Evolutionary conservation across 2,329 filamentous ascomycete genomes (phyloP), one percentile per base, ranked within the genome.

Genomic region (Fusarium aywerte): DNA sequence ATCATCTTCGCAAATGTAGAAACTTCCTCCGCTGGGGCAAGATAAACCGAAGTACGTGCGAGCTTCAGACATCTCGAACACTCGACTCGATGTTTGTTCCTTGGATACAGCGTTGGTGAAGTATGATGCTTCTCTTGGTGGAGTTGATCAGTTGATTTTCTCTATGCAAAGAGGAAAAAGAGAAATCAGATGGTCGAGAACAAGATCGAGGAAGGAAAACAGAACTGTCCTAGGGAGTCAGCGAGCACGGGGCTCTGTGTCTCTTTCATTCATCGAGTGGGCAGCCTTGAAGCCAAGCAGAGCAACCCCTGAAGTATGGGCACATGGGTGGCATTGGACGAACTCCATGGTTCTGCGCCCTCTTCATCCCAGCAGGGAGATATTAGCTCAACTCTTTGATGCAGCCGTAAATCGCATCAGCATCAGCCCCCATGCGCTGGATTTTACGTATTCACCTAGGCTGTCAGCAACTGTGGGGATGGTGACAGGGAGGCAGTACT

Each of bases 1-100:
- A 25, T 73, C 73, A 16, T 72, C 71, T 13, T 73, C 58, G 68
- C 80, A 81, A 58, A 80, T 73, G 72, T 81, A 81, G 39, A 80
- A 80, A 6, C 58, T 49, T 43, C 79, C 77, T 20, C 73, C 75
- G 7, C 58, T 52, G 4, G 75, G 73, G 62, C 80, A 82, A 23
- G 67, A 62, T 3, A 79, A 60, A 33, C 74, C 77, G 23, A 76
- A 67, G 25, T 60, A 36, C n/a, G 52, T 15, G 8, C 48, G 36
- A 48, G 65, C 40, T 27, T 56, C 33, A 32, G 71, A 63, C 69
- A 69, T 74, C 31, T 54, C 58, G 38, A 23, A 20, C 11, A 11
- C 16, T 35, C 18, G 4, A 23, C 12, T 54, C 16, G 33, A 62
- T n/a, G 10, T 18, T 47, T 35, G 38, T 20, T 38, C 29, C 33